Evolutionary conservation across 495 filamentous ascomycete species (phyloP).

Genomic region (Penicillium riverlandense): DNA sequence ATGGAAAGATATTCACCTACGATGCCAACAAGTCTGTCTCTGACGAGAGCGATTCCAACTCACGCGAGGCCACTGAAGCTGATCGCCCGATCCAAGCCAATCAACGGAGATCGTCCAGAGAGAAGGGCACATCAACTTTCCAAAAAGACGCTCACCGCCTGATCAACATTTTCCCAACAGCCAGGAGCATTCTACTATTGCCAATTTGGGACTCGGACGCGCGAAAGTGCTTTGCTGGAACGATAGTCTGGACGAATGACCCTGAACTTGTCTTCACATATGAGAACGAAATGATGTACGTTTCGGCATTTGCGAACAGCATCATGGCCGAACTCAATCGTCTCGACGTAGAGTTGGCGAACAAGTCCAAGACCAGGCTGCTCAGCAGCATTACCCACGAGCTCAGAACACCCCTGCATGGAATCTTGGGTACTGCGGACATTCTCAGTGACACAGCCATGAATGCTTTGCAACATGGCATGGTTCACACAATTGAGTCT

Average conservation of each 20-base stretch:
- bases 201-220: slow-evolving; percentile 57
- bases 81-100: neutral
- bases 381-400: slow-evolving; percentile 67
- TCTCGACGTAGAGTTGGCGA: slow-evolving; percentile 39
- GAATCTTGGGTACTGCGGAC: slow-evolving; percentile 55
- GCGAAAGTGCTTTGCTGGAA: slow-evolving; percentile 53
- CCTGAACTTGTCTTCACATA: slow-evolving; percentile 29
- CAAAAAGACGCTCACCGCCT: slow-evolving; percentile 12
- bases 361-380: slow-evolving; percentile 55
- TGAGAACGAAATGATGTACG: slow-evolving; percentile 40
- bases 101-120: slow-evolving; percentile 31
- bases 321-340: slow-evolving; percentile 56
- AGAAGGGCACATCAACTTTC: slow-evolving; percentile 8
- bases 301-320: slow-evolving; percentile 51
- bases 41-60: slow-evolving; percentile 10
- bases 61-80: neutral
- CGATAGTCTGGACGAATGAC: slow-evolving; percentile 47
- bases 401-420: slow-evolving; percentile 59
- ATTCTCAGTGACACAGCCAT: slow-evolving; percentile 51
- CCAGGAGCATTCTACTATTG: slow-evolving; percentile 16
- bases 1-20: slow-evolving; percentile 53
- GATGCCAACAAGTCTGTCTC: slow-evolving; percentile 29
- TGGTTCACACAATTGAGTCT: slow-evolving; percentile 57
- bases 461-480: slow-evolving; percentile 46
- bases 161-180: slow-evolving; percentile 12